Conservation (phyloP, 257 asterid species). For the Lantana camara region DNA sequence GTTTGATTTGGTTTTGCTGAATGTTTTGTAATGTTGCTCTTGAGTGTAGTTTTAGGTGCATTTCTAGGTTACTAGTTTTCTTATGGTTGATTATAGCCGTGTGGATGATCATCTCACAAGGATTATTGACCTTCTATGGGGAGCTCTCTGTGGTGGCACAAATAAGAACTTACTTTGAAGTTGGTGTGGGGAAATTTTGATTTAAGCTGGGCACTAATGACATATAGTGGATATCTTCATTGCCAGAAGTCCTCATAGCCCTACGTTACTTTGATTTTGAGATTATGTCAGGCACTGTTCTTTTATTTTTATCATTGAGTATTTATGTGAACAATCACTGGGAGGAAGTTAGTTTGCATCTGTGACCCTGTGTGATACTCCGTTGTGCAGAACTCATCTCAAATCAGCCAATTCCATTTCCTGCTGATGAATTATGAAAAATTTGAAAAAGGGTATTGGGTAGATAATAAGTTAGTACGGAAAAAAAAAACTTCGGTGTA, state of each 20-base stretch:
- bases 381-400: conserved; percentile 3
- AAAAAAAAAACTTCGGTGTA: background rate
- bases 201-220: background rate
- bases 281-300: background rate
- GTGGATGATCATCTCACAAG: conserved; percentile 1
- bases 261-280: conserved; percentile 6
- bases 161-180: background rate
- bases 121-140: background rate
- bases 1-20: conserved; percentile 22
- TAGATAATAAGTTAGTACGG: conserved; percentile 1
- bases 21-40: conserved; percentile 18
- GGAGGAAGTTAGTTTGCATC: conserved; percentile 9
- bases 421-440: conserved; percentile 14
- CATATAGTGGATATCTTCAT: background rate
- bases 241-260: background rate
- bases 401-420: conserved; percentile 14
- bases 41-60: conserved; percentile 10
- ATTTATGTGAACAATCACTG: conserved; percentile 10
- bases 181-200: conserved; percentile 1
- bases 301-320: background rate
- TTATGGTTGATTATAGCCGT: conserved; percentile 4
- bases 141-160: background rate
- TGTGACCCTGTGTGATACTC: background rate
- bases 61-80: background rate
- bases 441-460: conserved; percentile 15